Conservation (phyloP, 805 yeast genomes). For the Isabelozyma gotoi region DNA sequence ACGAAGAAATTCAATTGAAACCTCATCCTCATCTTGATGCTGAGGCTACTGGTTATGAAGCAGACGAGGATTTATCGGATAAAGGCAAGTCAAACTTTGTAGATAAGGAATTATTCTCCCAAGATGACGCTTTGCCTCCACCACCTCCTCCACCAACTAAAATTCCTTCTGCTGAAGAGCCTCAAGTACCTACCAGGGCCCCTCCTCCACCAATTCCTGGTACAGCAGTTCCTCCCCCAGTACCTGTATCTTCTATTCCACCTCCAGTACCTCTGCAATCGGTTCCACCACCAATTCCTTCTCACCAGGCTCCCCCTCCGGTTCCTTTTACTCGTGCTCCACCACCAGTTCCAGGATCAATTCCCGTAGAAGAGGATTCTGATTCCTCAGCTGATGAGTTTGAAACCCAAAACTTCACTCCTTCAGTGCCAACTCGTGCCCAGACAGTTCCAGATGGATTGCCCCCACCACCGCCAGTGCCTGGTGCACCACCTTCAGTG, state of each 20-base stretch:
- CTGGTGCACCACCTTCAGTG: slow-evolving; percentile 5
- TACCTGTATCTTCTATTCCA: slow-evolving; percentile 7
- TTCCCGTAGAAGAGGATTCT: slow-evolving; percentile 4
- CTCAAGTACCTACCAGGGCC: slow-evolving; percentile 8
- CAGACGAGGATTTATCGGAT: slow-evolving; percentile 55
- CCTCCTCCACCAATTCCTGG: slow-evolving; percentile 11
- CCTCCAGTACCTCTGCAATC: slow-evolving; percentile 14
- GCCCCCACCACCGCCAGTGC: slow-evolving; percentile 8
- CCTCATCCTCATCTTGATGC: slow-evolving; percentile 12
- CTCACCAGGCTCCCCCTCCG: slow-evolving; percentile 12
- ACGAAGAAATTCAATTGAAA: slow-evolving; percentile 12
- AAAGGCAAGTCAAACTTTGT: slow-evolving; percentile 10
- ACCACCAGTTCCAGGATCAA: slow-evolving; percentile 16
- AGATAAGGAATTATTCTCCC: not conserved
- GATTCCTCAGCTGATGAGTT: slow-evolving; percentile 21
- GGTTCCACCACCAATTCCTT: slow-evolving; percentile 10
- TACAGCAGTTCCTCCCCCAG: slow-evolving; percentile 9
- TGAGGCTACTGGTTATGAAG: slow-evolving; percentile 63
- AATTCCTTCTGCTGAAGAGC: not conserved
- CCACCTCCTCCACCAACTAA: slow-evolving; percentile 7
- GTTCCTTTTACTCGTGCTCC: slow-evolving; percentile 9
- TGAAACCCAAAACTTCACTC: slow-evolving; percentile 14
- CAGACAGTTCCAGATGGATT: slow-evolving; percentile 8
- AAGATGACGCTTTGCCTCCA: not conserved
- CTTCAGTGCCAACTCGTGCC: slow-evolving; percentile 9